Evolutionary conservation across 169 alveolate genomes (phyloP), one percentile per base, ranked within the genome.

Genomic region (Plasmodium vivax): DNA sequence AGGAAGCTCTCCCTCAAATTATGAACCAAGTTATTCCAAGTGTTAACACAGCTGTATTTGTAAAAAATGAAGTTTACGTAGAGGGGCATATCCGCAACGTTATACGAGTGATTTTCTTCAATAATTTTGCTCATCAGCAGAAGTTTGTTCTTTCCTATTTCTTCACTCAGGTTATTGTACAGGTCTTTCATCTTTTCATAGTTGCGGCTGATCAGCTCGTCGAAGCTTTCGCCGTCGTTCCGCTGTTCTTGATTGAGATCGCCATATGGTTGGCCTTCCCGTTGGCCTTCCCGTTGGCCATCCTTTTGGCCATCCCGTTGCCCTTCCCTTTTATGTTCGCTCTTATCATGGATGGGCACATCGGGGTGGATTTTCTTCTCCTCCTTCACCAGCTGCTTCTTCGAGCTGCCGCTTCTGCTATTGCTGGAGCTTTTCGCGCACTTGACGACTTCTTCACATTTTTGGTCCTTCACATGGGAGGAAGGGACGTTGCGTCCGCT

Each of bases 61-160:
- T 87, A 87, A 7, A 54, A 87, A 27, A 87, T 82, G 14, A 87
- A 34, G 36, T 87, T 87, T 34, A 87, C 38, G 36, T 75, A 87
- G 68, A 87, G 19, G 3, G 93, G 93, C 87, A 87, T 87, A 56
- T 87, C 93, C 3, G 93, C 79, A 34, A 87, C 23, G 82, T 75
- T 87, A 32, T 77, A 87, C 9, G n/a, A 36, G 43, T 87, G 71
- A 4, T 87, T 87, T 77, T 87, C 93, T 38, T 87, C 93, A 1
- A 87, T 74, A 30, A 87, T 87, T 19, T 36, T 74, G 32, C 85
- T 87, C n/a, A 87, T 56, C 43, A 87, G 71, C 34, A 23, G n/a
- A 16, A 87, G 51, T 77, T 87, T 87, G 12, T 87, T 87, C 30
- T 87, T 87, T 75, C 75, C 85, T 12, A 87, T 79, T 77, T 87